Evolutionary conservation across 345 rosid genomes (phyloP).

Genomic region (Tarenaya hassleriana): DNA sequence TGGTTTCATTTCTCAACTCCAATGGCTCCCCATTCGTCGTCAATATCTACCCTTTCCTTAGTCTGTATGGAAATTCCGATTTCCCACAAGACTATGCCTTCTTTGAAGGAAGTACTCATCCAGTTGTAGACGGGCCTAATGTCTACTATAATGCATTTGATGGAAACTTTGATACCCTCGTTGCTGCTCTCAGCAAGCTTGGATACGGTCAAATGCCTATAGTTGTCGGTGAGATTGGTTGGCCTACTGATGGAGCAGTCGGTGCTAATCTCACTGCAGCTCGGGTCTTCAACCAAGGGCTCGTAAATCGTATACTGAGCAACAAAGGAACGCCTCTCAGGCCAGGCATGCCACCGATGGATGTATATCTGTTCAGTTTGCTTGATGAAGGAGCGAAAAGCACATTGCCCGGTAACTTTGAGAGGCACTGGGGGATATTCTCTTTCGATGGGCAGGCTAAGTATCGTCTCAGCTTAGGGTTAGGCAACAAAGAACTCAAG

Average conservation of each 20-base stretch:
- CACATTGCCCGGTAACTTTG: constrained; percentile 77
- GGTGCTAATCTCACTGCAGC: constrained; percentile 88
- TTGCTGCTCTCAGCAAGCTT: constrained; percentile 71
- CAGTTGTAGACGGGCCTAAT: constrained; percentile 72
- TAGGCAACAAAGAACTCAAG: constrained; percentile 61
- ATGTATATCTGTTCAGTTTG: constrained; percentile 78
- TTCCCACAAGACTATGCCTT: constrained; percentile 96
- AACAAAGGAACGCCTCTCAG: constrained; percentile 87
- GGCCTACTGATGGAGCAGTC: constrained; percentile 87
- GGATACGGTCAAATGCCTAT: constrained; percentile 91
- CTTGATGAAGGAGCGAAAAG: constrained; percentile 92
- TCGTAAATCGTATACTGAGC: constrained; percentile 55
- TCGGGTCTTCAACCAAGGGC: constrained; percentile 83
- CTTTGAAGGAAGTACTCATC: constrained; percentile 74
- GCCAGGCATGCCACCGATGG: constrained; percentile 71
- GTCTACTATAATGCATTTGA: constrained; percentile 85
- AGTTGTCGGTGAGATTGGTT: constrained; percentile 90
- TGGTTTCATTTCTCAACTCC: constrained; percentile 76
- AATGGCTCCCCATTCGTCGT: constrained; percentile 87
- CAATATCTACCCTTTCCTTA: constrained; percentile 93
- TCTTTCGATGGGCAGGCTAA: constrained; percentile 97
- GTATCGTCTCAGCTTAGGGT: constrained; percentile 67
- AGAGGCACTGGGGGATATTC: constrained; percentile 97
- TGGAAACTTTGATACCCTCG: constrained; percentile 88
- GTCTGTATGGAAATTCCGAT: constrained; percentile 80